These are phyloP conservation scores for Fraxinus excelsior DNA, from an alignment of 257 asterid species.

Conservation along the genomic window DNA sequence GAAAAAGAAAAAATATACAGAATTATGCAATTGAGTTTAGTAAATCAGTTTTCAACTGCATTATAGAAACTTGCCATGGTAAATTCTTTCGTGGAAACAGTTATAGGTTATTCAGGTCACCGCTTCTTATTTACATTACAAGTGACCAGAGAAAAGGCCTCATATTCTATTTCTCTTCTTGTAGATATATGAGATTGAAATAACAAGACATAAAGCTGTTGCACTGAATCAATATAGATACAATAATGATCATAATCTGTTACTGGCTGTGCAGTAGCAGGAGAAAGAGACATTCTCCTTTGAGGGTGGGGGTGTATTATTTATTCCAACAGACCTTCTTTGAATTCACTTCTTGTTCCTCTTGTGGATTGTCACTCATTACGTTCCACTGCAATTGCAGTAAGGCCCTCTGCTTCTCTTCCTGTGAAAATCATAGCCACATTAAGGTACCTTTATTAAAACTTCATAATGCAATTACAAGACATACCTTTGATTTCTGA, in stretches of 20 bases:
- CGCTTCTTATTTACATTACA: not conserved
- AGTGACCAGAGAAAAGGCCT: constrained; percentile 6
- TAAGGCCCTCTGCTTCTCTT: constrained; percentile 85
- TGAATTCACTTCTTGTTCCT: constrained; percentile 94
- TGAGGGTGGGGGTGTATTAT: constrained; percentile 7
- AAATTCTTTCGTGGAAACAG: constrained; percentile 16
- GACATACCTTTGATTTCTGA: constrained; percentile 74
- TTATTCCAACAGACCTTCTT: constrained; percentile 61
- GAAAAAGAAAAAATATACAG: not conserved
- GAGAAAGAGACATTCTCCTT: constrained; percentile 7
- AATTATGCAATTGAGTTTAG: constrained; percentile 12
- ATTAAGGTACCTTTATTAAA: constrained; percentile 20
- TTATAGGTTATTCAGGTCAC: constrained; percentile 4
- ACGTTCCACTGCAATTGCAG: constrained; percentile 97
- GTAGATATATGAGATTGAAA: not conserved
- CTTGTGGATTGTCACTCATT: constrained; percentile 78
- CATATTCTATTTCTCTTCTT: not conserved
- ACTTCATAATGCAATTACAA: constrained; percentile 17
- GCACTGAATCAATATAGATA: not conserved
- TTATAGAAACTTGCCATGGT: not conserved
- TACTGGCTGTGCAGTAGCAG: constrained; percentile 12
- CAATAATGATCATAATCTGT: constrained; percentile 4
- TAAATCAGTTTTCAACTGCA: not conserved
- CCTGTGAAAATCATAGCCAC: constrained; percentile 52
- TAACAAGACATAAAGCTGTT: constrained; percentile 15